Conservation (phyloP, 805 yeast species). For the Myxozyma geophila region DNA sequence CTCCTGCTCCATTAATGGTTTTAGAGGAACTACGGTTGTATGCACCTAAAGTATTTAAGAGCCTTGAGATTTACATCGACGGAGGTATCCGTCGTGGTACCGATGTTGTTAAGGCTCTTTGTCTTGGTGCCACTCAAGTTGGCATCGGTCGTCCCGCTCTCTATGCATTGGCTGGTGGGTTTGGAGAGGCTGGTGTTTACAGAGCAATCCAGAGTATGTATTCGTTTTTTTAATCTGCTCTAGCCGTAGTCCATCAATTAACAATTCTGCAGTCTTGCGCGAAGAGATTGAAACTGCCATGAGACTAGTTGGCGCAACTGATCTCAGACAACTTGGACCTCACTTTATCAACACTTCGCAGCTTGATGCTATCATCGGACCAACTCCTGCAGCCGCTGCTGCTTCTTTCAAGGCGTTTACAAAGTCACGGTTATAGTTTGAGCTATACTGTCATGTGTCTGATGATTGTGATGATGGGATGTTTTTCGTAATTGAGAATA, state of each 20-base stretch:
- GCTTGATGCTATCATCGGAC: conserved; percentile 24
- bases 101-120: conserved; percentile 66
- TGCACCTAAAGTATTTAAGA: conserved; percentile 49
- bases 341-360: conserved; percentile 24
- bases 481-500: no score
- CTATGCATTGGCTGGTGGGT: conserved; percentile 62
- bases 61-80: conserved; percentile 61
- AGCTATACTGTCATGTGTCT: neutral
- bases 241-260: neutral
- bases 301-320: conserved; percentile 66
- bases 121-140: conserved; percentile 67
- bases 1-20: conserved; percentile 65
- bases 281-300: conserved; percentile 67
- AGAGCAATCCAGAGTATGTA: conserved; percentile 54
- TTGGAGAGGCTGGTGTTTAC: conserved; percentile 68
- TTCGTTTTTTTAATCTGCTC: neutral
- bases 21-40: conserved; percentile 55
- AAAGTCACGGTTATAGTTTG: conserved; percentile 14
- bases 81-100: conserved; percentile 73
- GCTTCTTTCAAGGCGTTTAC: conserved; percentile 3
- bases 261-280: conserved; percentile 48
- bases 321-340: conserved; percentile 51
- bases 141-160: conserved; percentile 71
- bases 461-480: no score
- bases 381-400: conserved; percentile 17